phyloP scores from a whole-genome alignment of 2,329 filamentous ascomycete genomes.

The Trichoderma sp. region DNA sequence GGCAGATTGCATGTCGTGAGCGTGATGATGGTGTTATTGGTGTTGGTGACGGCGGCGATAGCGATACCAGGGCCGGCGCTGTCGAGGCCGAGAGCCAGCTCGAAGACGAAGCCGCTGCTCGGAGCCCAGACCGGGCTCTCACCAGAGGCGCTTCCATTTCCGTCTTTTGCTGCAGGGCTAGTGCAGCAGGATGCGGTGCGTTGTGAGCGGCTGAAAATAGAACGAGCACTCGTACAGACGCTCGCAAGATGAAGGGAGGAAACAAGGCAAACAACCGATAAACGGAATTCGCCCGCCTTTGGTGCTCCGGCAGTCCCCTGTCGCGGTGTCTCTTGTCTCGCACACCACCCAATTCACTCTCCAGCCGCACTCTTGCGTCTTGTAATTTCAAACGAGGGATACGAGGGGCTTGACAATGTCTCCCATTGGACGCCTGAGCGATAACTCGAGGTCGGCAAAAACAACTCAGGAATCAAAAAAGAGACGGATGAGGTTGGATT shows the following conservation, averaged over 20 bases:
- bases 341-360: not conserved
- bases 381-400: not conserved
- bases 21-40: not conserved
- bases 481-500: not conserved
- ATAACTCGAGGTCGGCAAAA: not conserved
- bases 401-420: not conserved
- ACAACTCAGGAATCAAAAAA: not conserved
- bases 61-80: not conserved
- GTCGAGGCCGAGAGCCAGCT: not conserved
- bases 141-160: conserved; percentile 16
- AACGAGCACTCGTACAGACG: not conserved
- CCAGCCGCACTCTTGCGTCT: not conserved
- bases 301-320: not conserved
- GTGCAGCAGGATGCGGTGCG: conserved; percentile 6
- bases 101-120: not conserved
- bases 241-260: not conserved
- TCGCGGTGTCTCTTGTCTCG: not conserved
- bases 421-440: not conserved
- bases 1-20: conserved; percentile 18
- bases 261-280: not conserved
- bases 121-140: conserved; percentile 12
- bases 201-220: conserved; percentile 5
- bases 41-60: not conserved
- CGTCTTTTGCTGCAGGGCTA: not conserved
- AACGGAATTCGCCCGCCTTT: not conserved